These are phyloP conservation scores for Rhododendron mucronatum DNA, from an alignment of 148 eudicot species.

Conservation along the genomic window DNA sequence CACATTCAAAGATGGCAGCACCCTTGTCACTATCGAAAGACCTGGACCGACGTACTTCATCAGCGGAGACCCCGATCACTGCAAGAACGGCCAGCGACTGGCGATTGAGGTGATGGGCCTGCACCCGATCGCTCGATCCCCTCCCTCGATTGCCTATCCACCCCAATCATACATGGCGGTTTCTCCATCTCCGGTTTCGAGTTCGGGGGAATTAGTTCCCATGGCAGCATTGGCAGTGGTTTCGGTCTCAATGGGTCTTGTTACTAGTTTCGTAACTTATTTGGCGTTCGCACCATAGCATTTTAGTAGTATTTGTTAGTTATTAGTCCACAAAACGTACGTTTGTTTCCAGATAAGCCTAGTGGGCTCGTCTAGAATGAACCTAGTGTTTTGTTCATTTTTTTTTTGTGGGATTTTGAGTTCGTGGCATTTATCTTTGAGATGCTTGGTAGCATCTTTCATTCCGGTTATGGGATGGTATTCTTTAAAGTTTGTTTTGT, in stretches of 20 bases:
- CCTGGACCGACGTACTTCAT: constrained; percentile 47
- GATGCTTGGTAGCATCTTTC: too few species aligned
- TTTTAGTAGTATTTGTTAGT: neutral
- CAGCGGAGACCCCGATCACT: constrained; percentile 47
- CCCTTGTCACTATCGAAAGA: constrained; percentile 26
- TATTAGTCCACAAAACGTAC: neutral
- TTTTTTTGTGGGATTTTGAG: neutral
- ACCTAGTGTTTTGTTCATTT: neutral
- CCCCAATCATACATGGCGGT: neutral
- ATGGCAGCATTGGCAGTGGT: neutral
- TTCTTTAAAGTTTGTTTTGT: neutral
- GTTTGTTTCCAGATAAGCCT: neutral
- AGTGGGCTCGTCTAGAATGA: neutral
- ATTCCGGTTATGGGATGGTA: neutral
- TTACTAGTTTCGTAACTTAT: neutral
- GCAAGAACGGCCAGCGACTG: constrained; percentile 49
- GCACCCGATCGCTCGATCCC: neutral
- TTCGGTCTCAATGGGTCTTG: neutral
- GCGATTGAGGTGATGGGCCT: constrained; percentile 37
- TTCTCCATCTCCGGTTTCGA: constrained; percentile 14
- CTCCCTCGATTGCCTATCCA: constrained; percentile 5
- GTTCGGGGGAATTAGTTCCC: constrained; percentile 9
- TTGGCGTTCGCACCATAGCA: neutral
- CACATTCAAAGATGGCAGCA: constrained; percentile 41
- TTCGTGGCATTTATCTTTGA: neutral